Evolutionary conservation across 2,329 filamentous ascomycete species (phyloP), one percentile per base, ranked within the genome.

Genomic region (Fusarium heterosporum): DNA sequence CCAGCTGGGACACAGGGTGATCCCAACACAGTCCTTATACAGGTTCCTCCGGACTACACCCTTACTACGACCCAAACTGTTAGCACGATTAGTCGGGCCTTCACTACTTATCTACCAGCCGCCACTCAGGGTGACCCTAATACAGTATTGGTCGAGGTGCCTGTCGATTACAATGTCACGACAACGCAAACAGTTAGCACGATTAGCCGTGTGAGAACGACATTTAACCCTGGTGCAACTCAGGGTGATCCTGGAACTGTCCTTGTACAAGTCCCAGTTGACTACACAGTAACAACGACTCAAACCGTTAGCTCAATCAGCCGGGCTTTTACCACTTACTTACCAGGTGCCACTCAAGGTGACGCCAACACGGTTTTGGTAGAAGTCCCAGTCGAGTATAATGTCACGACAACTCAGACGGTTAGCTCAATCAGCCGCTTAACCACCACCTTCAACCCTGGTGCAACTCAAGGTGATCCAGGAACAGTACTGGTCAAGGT

Each of bases 171-270:
- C 19, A 59, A 59, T 13, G 30, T 59, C 6, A 59, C 42, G 11
- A 50, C 29, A 8, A 48, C 52, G 3, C 8, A 34, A 25, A 58
- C 52, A 3, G 26, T 57, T 4, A 54, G 38, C 14, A 36, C 50
- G n/a, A 59, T 59, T 14, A 48, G 38, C 1, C n/a, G 45, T 4
- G 45, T 32, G 3, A 34, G 48, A 10, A 64, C 61, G 0, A 64
- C 46, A 3, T 64, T 48, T 12, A 38, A 22, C 0, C 38, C 55
- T 1, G 50, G 46, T 1, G 48, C 17, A 0, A 46, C 28, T 6
- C 41, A 41, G 6, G 63, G 61, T 9, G 63, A 66, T 4, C 63
- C 64, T 1, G 50, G 46, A 8, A 66, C 62, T 1, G 41, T 66
- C 4, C 8, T 52, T 10, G 38, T 66, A 2, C 45, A 66, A 8